These are phyloP conservation scores for Zymoseptoria brevis DNA, from an alignment of 2,329 filamentous ascomycete genomes.

Conservation along the genomic window DNA sequence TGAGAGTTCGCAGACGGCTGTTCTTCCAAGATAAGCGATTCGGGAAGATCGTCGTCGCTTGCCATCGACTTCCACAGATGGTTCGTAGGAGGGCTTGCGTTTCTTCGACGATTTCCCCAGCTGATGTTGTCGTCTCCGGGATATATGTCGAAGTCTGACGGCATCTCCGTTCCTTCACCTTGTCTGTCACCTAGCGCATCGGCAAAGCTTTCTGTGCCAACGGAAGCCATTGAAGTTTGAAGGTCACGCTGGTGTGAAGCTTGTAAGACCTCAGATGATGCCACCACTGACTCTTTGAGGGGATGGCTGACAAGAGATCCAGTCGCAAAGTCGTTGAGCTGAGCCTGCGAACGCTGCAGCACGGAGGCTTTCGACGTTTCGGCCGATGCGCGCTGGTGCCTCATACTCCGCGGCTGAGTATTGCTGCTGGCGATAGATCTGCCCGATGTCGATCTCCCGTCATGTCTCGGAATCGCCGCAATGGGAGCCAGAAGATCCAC, in stretches of 20 bases:
- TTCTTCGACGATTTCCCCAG: conserved; percentile 28
- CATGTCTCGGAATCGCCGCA: conserved; percentile 13
- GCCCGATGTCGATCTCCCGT: conserved; percentile 12
- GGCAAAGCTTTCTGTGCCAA: conserved; percentile 35
- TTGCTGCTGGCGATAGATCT: background rate
- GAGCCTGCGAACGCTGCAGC: background rate
- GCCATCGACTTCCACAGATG: conserved; percentile 29
- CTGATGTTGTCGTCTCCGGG: conserved; percentile 32
- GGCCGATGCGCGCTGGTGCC: background rate
- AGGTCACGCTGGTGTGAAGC: background rate
- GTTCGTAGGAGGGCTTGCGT: conserved; percentile 16
- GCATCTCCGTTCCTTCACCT: conserved; percentile 28
- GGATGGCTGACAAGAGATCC: background rate
- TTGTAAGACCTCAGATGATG: background rate
- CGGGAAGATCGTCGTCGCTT: conserved; percentile 25
- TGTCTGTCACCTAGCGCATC: conserved; percentile 26
- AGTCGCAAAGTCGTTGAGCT: background rate
- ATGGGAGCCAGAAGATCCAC: conserved; percentile 22
- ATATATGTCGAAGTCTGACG: conserved; percentile 25
- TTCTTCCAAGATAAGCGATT: conserved; percentile 18
- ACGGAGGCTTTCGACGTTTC: conserved; percentile 1
- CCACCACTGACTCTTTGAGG: background rate
- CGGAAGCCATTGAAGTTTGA: conserved; percentile 1
- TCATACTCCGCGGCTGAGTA: background rate
- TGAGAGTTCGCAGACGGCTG: conserved; percentile 9